Evolutionary conservation across 768 basidiomycete species (phyloP).

Genomic region (Leccinum ochraceum): DNA sequence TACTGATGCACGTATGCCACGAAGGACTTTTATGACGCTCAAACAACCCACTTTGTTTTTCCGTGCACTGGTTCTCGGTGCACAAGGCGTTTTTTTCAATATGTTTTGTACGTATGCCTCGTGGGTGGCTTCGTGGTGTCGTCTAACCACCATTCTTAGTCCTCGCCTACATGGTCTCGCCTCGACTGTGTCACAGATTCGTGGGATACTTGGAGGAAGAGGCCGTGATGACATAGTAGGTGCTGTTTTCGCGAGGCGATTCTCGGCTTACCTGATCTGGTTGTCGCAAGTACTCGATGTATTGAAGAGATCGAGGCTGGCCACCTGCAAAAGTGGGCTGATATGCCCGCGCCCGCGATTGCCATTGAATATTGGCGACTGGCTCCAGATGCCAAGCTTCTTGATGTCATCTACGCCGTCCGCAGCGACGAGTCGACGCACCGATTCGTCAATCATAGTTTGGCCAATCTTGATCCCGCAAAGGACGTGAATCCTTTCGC

Average conservation of each 20-base stretch:
- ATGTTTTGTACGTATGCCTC: slow-evolving; percentile 65
- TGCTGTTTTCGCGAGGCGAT: slow-evolving; percentile 22
- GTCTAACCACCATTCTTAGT: slow-evolving; percentile 43
- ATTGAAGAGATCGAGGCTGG: slow-evolving; percentile 84
- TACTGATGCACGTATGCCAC: slow-evolving; percentile 16
- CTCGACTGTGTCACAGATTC: slow-evolving; percentile 82
- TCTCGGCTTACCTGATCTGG: slow-evolving; percentile 18
- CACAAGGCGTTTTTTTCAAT: slow-evolving; percentile 92
- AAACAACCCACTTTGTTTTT: slow-evolving; percentile 78
- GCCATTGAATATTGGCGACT: slow-evolving; percentile 97
- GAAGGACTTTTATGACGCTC: slow-evolving; percentile 94
- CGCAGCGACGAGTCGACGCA: slow-evolving; percentile 93
- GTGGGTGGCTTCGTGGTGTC: slow-evolving; percentile 14
- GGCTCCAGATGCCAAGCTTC: slow-evolving; percentile 64
- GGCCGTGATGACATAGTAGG: slow-evolving; percentile 89
- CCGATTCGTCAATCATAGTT: slow-evolving; percentile 93
- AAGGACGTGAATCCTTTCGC: slow-evolving; percentile 91
- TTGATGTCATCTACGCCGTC: slow-evolving; percentile 90
- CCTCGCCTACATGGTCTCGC: slow-evolving; percentile 75
- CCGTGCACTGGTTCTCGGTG: slow-evolving; percentile 80
- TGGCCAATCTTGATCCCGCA: slow-evolving; percentile 78
- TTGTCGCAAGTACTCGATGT: slow-evolving; percentile 61
- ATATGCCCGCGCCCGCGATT: slow-evolving; percentile 79
- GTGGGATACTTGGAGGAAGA: slow-evolving; percentile 95
- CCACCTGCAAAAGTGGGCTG: slow-evolving; percentile 77